Percentiles rank a stretch among this genome's conserved stretches.
Evolutionary conservation across 2,329 filamentous ascomycete genomes (phyloP).

Genomic region (Monilinia laxa): DNA sequence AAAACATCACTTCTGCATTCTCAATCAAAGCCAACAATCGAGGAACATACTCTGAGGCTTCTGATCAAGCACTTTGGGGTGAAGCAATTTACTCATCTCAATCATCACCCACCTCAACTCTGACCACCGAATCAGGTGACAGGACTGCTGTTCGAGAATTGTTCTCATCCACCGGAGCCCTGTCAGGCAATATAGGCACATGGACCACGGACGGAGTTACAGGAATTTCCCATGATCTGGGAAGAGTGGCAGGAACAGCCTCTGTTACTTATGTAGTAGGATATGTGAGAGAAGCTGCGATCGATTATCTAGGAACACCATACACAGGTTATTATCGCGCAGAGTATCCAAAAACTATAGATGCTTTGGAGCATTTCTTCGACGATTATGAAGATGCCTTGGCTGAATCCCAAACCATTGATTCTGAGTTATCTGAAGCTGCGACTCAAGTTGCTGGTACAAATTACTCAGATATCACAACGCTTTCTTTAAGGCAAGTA

Average conservation of each 20-base stretch:
- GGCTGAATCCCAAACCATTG: slow-evolving; percentile 16
- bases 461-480: slow-evolving; percentile 44
- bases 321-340: slow-evolving; percentile 28
- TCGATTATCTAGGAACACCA: slow-evolving; percentile 30
- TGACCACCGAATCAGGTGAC: slow-evolving; percentile 24
- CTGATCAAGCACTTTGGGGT: slow-evolving; percentile 25
- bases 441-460: slow-evolving; percentile 19
- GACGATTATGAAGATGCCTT: slow-evolving; percentile 24
- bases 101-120: slow-evolving; percentile 18
- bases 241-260: slow-evolving; percentile 42
- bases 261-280: slow-evolving; percentile 29
- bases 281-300: slow-evolving; percentile 24
- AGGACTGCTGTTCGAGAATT: slow-evolving; percentile 45
- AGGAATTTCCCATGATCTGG: slow-evolving; percentile 52
- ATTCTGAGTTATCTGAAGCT: slow-evolving; percentile 21
- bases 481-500: slow-evolving; percentile 51
- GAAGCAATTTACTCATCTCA: slow-evolving; percentile 23
- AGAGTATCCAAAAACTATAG: slow-evolving; percentile 18
- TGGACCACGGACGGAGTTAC: slow-evolving; percentile 49
- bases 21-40: slow-evolving; percentile 17
- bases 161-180: slow-evolving; percentile 47
- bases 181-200: slow-evolving; percentile 48
- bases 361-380: slow-evolving; percentile 27
- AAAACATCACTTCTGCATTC: slow-evolving; percentile 24
- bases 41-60: slow-evolving; percentile 21